Evolutionary conservation across 768 basidiomycete genomes (phyloP).

Genomic region (Trametes maxima): DNA sequence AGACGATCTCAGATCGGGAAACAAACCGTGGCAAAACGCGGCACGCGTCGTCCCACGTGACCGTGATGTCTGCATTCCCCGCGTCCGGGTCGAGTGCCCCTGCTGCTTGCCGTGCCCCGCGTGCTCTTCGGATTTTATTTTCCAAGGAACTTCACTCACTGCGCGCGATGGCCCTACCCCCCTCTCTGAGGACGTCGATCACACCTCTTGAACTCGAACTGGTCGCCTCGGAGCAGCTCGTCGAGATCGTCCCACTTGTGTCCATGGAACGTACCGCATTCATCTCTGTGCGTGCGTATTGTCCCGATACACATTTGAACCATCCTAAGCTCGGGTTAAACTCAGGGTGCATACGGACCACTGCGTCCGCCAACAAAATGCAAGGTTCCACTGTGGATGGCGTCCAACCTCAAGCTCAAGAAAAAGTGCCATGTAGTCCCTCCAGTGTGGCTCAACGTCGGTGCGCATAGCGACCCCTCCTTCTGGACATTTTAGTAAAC

Average conservation of each 20-base stretch:
- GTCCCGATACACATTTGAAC: background rate
- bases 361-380: constrained; percentile 85
- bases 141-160: no score
- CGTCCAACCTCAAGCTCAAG: constrained; percentile 89
- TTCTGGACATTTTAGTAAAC: no score
- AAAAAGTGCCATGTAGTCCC: constrained; percentile 92
- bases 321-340: background rate
- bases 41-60: constrained; percentile 20
- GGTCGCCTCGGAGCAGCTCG: constrained; percentile 78
- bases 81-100: no score
- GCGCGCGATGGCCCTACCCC: constrained; percentile 75
- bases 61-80: no score
- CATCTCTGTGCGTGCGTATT: constrained; percentile 64
- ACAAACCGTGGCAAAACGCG: constrained; percentile 24
- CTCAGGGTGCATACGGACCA: constrained; percentile 91
- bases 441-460: constrained; percentile 86
- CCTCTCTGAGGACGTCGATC: constrained; percentile 66
- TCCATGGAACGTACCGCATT: constrained; percentile 91
- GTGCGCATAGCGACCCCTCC: constrained; percentile 45
- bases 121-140: constrained; percentile 3
- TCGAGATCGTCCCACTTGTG: constrained; percentile 88
- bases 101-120: no score
- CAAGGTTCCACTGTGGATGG: constrained; percentile 95
- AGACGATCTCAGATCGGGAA: constrained; percentile 18
- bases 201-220: constrained; percentile 88